phyloP scores from a whole-genome alignment of 2,329 filamentous ascomycete genomes.

The Penicillium brevicompactum region DNA sequence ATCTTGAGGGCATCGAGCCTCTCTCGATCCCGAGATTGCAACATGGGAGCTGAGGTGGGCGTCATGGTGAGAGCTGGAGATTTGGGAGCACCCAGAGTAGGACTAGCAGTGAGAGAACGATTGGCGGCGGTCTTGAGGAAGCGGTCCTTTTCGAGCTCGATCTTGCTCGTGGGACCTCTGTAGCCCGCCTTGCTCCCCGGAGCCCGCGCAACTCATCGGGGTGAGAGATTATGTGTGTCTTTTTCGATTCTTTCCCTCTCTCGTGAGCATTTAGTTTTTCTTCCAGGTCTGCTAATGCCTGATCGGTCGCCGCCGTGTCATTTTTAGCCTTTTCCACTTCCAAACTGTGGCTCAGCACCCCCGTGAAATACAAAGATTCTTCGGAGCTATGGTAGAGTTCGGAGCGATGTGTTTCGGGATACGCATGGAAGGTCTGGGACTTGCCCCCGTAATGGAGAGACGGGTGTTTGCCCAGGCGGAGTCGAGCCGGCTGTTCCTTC shows the following conservation, averaged over 20 bases:
- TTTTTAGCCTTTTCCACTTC: slow-evolving; percentile 57
- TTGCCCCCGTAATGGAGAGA: slow-evolving; percentile 61
- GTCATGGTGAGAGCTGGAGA: slow-evolving; percentile 42
- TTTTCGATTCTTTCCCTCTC: slow-evolving; percentile 63
- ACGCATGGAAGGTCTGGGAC: slow-evolving; percentile 56
- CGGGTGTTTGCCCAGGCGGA: slow-evolving; percentile 53
- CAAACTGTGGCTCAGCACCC: slow-evolving; percentile 60
- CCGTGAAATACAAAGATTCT: slow-evolving; percentile 56
- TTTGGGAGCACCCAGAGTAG: slow-evolving; percentile 39
- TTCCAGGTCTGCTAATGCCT: slow-evolving; percentile 61
- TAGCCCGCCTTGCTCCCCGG: slow-evolving; percentile 35
- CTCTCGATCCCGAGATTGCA: slow-evolving; percentile 39
- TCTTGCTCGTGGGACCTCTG: slow-evolving; percentile 39
- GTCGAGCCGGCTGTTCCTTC: slow-evolving; percentile 45
- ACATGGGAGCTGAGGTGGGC: slow-evolving; percentile 47
- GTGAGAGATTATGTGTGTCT: slow-evolving; percentile 45
- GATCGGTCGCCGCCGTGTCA: slow-evolving; percentile 59
- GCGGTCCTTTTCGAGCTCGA: slow-evolving; percentile 45
- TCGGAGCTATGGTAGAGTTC: slow-evolving; percentile 58
- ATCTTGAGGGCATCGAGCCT: slow-evolving; percentile 48
- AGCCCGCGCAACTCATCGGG: slow-evolving; percentile 42
- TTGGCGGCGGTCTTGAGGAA: slow-evolving; percentile 40
- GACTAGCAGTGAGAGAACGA: slow-evolving; percentile 46
- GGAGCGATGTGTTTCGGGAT: slow-evolving; percentile 55
- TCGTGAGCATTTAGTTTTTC: slow-evolving; percentile 61